Evolutionary conservation across 805 yeast genomes (phyloP).

Genomic region (Hanseniaspora lindneri): DNA sequence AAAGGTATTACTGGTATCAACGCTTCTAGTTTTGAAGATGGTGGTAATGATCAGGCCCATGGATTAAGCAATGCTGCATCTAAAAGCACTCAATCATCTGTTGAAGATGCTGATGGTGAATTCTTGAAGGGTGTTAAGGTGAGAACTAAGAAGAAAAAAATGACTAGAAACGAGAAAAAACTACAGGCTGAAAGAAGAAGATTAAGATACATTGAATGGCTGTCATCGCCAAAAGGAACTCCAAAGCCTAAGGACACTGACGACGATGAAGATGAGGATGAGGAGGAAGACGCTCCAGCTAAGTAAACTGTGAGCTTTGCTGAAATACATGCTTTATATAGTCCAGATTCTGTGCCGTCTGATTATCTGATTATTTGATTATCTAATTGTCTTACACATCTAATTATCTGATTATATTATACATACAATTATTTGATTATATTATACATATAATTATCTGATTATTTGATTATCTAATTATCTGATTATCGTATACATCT

Average conservation of each 20-base stretch:
- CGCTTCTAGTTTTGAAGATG: constrained; percentile 69
- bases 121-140: constrained; percentile 95
- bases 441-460: no score
- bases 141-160: constrained; percentile 83
- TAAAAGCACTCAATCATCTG: constrained; percentile 32
- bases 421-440: no score
- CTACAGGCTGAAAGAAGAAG: constrained; percentile 86
- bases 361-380: no score
- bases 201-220: constrained; percentile 86
- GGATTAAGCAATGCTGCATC: constrained; percentile 39
- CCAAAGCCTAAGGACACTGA: constrained; percentile 91
- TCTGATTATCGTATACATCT: no score
- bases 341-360: no score
- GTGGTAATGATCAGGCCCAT: constrained; percentile 42
- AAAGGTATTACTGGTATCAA: constrained; percentile 72
- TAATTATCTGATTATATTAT: no score
- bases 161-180: constrained; percentile 94
- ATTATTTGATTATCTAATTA: no score
- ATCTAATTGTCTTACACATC: no score
- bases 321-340: no score
- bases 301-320: constrained; percentile 1
- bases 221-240: constrained; percentile 92
- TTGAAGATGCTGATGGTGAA: constrained; percentile 50
- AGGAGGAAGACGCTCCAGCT: not conserved
- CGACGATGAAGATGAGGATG: constrained; percentile 45